phyloP scores from a whole-genome alignment of 768 basidiomycete genomes.

The Rhodocollybia butyracea region DNA sequence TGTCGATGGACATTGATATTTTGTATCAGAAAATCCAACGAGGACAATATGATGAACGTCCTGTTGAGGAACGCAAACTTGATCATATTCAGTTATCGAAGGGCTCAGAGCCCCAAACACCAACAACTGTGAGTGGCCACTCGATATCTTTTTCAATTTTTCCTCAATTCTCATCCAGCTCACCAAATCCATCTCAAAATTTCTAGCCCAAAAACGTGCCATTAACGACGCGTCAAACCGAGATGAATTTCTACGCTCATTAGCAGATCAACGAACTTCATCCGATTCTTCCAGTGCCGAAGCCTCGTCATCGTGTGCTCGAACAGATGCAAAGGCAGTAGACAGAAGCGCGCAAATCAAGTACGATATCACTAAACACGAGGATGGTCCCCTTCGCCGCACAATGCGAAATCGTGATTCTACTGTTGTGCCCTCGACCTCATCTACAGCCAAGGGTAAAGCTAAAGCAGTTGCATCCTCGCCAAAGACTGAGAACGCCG shows the following conservation, averaged over 20 bases:
- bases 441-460: slow-evolving; percentile 9
- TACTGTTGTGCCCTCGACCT: slow-evolving; percentile 12
- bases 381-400: slow-evolving; percentile 68
- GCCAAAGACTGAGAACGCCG: slow-evolving; percentile 9
- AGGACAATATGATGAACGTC: slow-evolving; percentile 17
- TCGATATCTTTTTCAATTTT: not conserved
- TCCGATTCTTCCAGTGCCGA: slow-evolving; percentile 25
- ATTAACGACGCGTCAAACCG: slow-evolving; percentile 78
- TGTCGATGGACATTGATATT: not conserved
- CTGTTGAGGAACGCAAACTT: slow-evolving; percentile 68
- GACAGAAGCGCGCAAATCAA: slow-evolving; percentile 80
- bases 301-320: slow-evolving; percentile 56
- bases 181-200: slow-evolving; percentile 67
- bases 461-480: slow-evolving; percentile 7
- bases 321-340: slow-evolving; percentile 66
- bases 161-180: slow-evolving; percentile 35
- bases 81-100: slow-evolving; percentile 53
- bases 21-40: slow-evolving; percentile 25
- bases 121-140: slow-evolving; percentile 48
- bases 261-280: slow-evolving; percentile 45
- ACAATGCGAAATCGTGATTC: slow-evolving; percentile 39
- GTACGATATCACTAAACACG: slow-evolving; percentile 85
- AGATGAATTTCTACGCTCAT: slow-evolving; percentile 64
- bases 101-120: slow-evolving; percentile 47
- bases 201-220: slow-evolving; percentile 67